phyloP scores from a whole-genome alignment of 2,329 filamentous ascomycete species.

The Xylaria sp. region DNA sequence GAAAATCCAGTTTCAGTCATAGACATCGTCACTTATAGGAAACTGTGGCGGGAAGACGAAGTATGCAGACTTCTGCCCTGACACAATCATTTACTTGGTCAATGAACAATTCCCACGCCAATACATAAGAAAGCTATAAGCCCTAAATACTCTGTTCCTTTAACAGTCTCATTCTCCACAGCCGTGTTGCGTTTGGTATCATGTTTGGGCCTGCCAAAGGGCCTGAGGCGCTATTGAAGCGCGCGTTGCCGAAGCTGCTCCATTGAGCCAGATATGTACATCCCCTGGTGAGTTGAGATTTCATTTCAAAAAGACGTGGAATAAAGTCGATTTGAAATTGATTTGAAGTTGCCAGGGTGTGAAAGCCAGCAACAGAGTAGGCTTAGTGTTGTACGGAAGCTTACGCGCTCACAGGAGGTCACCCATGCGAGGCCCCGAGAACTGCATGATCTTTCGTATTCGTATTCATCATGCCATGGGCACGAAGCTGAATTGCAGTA shows the following conservation, averaged over 20 bases:
- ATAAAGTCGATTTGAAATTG: background rate
- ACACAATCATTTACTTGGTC: background rate
- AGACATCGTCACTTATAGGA: background rate
- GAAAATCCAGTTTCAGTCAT: background rate
- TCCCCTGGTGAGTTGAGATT: background rate
- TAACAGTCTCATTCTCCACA: background rate
- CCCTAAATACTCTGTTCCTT: background rate
- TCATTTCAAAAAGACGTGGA: background rate
- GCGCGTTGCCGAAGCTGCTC: background rate
- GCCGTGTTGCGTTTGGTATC: background rate
- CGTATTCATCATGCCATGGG: too few species aligned
- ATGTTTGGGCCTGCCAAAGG: background rate
- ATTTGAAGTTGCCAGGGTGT: background rate
- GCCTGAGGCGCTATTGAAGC: background rate
- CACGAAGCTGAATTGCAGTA: too few species aligned
- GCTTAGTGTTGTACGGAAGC: too few species aligned
- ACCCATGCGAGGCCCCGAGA: too few species aligned
- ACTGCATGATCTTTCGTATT: too few species aligned
- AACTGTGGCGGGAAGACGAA: background rate
- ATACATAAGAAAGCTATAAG: background rate
- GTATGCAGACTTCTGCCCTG: background rate
- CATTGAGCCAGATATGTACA: background rate
- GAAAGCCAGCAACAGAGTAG: background rate
- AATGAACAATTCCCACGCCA: constrained; percentile 4
- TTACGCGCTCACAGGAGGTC: too few species aligned